These are phyloP conservation scores for Candida ficus DNA, from an alignment of 805 yeast genomes.

Conservation along the genomic window DNA sequence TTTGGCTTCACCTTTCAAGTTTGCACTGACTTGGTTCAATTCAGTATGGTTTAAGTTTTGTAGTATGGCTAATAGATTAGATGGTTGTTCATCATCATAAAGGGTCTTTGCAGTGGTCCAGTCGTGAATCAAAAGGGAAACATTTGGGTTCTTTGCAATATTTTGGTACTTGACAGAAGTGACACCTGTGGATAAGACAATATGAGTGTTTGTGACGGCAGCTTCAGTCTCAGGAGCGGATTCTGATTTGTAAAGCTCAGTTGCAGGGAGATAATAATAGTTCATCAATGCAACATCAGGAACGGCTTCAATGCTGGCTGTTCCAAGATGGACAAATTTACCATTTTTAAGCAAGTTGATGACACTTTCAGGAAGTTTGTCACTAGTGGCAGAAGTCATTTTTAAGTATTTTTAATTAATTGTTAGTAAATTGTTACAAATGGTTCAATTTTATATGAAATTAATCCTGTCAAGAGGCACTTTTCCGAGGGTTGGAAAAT, in stretches of 20 bases:
- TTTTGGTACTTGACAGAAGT: slow-evolving; percentile 72
- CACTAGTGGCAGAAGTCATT: slow-evolving; percentile 11
- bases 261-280: slow-evolving; percentile 58
- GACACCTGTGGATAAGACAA: slow-evolving; percentile 68
- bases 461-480: no score
- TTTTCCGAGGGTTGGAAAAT: no score
- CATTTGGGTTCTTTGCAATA: slow-evolving; percentile 64
- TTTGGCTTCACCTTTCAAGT: slow-evolving; percentile 67
- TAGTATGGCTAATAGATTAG: slow-evolving; percentile 53
- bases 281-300: slow-evolving; percentile 94
- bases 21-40: slow-evolving; percentile 74
- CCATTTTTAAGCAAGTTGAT: slow-evolving; percentile 49
- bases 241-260: slow-evolving; percentile 25
- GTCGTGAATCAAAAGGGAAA: slow-evolving; percentile 82
- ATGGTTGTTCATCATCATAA: slow-evolving; percentile 29
- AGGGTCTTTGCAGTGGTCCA: slow-evolving; percentile 66
- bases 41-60: slow-evolving; percentile 77
- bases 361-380: slow-evolving; percentile 33
- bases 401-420: not conserved
- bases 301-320: slow-evolving; percentile 50
- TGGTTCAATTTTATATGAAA: no score
- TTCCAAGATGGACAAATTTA: slow-evolving; percentile 78
- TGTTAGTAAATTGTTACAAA: no score
- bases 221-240: slow-evolving; percentile 22
- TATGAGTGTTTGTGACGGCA: slow-evolving; percentile 38